A percentile compares a stretch with the other conserved stretches of the same genome.
Evolutionary conservation across 139 green algal genomes (phyloP).

Genomic region (Penium margaritaceum): DNA sequence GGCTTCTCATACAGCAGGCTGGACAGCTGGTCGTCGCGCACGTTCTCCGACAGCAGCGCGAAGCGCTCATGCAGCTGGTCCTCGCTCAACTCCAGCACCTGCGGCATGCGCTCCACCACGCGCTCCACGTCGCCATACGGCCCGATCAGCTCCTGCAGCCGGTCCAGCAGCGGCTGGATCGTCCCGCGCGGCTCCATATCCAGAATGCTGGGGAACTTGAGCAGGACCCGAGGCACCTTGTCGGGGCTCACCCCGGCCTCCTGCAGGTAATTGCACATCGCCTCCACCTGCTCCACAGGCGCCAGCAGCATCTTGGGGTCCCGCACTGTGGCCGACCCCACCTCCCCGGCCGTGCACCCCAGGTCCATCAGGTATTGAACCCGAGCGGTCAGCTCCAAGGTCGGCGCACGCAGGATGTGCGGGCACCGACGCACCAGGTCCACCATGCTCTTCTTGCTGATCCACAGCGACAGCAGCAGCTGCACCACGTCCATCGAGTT

Average conservation of each 20-base stretch:
- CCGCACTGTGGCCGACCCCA: not conserved
- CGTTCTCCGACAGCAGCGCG: not conserved
- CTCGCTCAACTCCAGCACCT: not conserved
- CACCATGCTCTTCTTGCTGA: too few relatives aligned
- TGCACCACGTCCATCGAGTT: too few relatives aligned
- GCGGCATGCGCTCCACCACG: constrained; percentile 1
- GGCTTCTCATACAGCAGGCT: not conserved
- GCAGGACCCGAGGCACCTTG: constrained; percentile 5
- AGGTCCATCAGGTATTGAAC: too few relatives aligned
- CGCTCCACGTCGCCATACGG: not conserved
- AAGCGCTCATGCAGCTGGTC: not conserved
- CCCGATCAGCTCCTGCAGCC: not conserved
- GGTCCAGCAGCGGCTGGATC: not conserved
- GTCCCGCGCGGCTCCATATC: not conserved
- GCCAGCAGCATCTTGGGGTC: not conserved
- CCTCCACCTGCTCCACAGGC: not conserved
- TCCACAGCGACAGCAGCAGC: too few relatives aligned
- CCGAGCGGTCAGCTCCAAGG: too few relatives aligned
- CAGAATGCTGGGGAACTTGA: constrained; percentile 1
- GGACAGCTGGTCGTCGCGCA: not conserved
- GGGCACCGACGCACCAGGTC: too few relatives aligned
- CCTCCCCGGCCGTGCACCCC: not conserved
- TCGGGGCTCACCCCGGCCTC: not conserved
- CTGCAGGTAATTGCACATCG: not conserved
- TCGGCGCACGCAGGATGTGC: too few relatives aligned